Base-by-base conservation (phyloP, 306 rosid genomes). In the Pachyrhizus erosus region DNA sequence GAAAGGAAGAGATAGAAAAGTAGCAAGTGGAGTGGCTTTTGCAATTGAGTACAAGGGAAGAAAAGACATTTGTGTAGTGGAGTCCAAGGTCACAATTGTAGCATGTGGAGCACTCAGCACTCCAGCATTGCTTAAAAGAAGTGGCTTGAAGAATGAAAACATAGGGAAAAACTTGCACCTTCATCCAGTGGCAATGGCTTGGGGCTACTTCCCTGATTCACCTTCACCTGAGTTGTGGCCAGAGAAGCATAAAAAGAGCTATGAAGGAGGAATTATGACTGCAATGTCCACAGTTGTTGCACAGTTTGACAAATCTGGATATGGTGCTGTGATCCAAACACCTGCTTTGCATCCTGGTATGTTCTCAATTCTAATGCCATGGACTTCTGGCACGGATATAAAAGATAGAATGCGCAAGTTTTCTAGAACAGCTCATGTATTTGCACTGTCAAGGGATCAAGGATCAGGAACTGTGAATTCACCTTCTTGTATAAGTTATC, bases 211-310 rank as follows among this genome's bases (percentile, higher is more conserved):
- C 79, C 98, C 97, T 11, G 92, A 92, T 23, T 29, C 87, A 65
- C 46, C 84, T 37, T 78, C 80, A n/a, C 29, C 80, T 15, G 48
- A 83, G 3, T 15, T 31, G 7, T 86, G 94, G 94, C 92, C 91
- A 10, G 90, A 89, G 83, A 29, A 68, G 75, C 83, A 86, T 20
- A 91, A 90, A 69, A 94, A 82, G 83, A 94, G 97, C 93, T 94
- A 85, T 11, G 92, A 94, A 85, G 97, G 98, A 77, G 98, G 95
- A 40, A 94, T 92, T 57, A 91, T 94, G 98, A 94, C 97, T 69
- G 93, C 96, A 61, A 94, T 94, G 96, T 94, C 97, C 1, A 81
- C 90, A 1, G 90, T 89, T 46, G 84, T 37, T 8, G 93, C 90
- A 2, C 84, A 91, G 11, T 43, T 86, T 5, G 80, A 89, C 26